Base-by-base conservation (phyloP, 805 yeast genomes). In the Cyberlindnera xishuangbannaensis region DNA sequence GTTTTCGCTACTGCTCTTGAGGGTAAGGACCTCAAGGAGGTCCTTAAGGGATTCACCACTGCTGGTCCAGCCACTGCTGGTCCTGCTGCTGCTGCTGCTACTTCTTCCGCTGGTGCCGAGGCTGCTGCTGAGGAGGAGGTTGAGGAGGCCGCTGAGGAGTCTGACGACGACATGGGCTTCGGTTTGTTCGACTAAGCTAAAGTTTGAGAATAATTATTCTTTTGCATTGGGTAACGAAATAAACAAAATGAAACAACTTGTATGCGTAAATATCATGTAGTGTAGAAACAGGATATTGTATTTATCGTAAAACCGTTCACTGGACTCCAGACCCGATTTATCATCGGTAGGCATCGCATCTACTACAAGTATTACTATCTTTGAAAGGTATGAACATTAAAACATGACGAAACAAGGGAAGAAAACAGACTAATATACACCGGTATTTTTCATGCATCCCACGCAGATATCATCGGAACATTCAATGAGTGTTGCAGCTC, bases 161-260 rank as follows among this genome's bases (percentile, higher is more conserved):
- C 79, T 48, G 86, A 78, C 62, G 85, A 78, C 58, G 92, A 80
- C 69, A 80, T 83, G 90, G 90, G 90, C 56, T 78, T 83, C 80
- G 90, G 90, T 71, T 76, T 83, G 70, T 83, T 83, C 74, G 94
- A 82, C 71, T 83, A 83, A 70, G 38, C 42, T 29, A 30, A 19
- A 28, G 28, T 30, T 26, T 29, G 28, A 8, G n/a, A 31, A n/a
- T 27, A 31, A 12, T 29, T 24, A 27, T 12, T 15, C 30, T 31
- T 29, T 29, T 37, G 40, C 40, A 37, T 37, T 37, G 40, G 26
- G 29, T 33, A 30, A 37, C 30, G 32, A 37, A 37, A 31, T 32
- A 25, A 32, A 31, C 33, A n/a, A 29, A 28, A 31, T 18, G 23
- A 17, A 31, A 25, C 25, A n/a, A 31, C 16, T 18, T 37, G 34